These are phyloP conservation scores for Antrodiella citrinella DNA, from an alignment of 768 basidiomycete genomes.

Conservation along the genomic window DNA sequence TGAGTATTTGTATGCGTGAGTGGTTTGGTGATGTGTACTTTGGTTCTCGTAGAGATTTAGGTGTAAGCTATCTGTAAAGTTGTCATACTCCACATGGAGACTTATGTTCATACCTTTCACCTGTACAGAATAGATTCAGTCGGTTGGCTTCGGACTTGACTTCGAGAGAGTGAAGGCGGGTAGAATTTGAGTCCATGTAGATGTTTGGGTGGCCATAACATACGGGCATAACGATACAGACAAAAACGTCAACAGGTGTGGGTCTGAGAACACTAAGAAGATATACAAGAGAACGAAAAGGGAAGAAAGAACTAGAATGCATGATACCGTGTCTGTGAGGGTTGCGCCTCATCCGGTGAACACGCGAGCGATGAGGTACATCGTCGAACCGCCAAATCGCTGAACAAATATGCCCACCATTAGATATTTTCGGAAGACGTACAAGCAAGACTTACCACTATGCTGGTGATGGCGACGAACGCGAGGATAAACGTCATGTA, in stretches of 20 bases:
- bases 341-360: constrained; percentile 37
- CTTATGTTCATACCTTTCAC: too few relatives aligned
- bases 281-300: not conserved
- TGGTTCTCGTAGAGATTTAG: too few relatives aligned
- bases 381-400: constrained; percentile 52
- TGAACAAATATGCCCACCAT: too few relatives aligned
- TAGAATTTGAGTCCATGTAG: too few relatives aligned
- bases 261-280: too few relatives aligned
- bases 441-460: constrained; percentile 33
- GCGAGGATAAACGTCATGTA: constrained; percentile 77
- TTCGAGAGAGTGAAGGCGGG: too few relatives aligned
- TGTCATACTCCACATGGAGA: too few relatives aligned
- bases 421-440: not conserved
- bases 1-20: constrained; percentile 20
- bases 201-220: not conserved
- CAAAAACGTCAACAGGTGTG: not conserved
- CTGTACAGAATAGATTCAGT: too few relatives aligned
- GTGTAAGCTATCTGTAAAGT: too few relatives aligned
- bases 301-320: not conserved
- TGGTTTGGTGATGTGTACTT: too few relatives aligned
- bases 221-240: not conserved
- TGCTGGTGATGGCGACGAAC: constrained; percentile 74
- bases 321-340: not conserved
- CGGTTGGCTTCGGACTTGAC: too few relatives aligned
- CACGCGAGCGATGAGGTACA: constrained; percentile 42